Percentiles rank a stretch among this genome's conserved stretches.
phyloP scores from a whole-genome alignment of 371 early-diverging fungal genomes.

The Apophysomyces ossiformis region DNA sequence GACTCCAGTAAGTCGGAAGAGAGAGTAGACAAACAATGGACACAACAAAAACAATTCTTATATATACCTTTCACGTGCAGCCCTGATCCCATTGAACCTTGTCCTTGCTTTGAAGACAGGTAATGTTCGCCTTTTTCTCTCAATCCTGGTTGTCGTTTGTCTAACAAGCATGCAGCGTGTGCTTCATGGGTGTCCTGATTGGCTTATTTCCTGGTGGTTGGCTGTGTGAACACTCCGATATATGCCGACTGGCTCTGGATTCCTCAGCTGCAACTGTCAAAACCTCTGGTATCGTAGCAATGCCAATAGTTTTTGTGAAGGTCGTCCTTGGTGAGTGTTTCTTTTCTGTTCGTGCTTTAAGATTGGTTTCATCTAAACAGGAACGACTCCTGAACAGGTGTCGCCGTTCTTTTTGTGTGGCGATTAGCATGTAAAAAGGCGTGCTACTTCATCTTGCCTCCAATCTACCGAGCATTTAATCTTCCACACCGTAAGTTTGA shows the following conservation, averaged over 20 bases:
- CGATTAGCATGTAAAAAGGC: slow-evolving; percentile 63
- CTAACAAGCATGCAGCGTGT: slow-evolving; percentile 44
- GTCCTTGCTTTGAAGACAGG: slow-evolving; percentile 84
- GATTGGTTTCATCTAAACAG: not conserved
- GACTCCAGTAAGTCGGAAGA: slow-evolving; percentile 54
- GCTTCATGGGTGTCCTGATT: slow-evolving; percentile 72
- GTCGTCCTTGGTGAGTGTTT: slow-evolving; percentile 44
- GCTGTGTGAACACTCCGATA: slow-evolving; percentile 48
- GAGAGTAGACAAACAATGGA: not conserved
- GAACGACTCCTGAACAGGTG: slow-evolving; percentile 34
- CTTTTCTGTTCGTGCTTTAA: too few species aligned
- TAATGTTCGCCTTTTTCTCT: slow-evolving; percentile 9
- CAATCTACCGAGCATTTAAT: slow-evolving; percentile 65
- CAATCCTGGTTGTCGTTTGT: not conserved
- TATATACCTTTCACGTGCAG: slow-evolving; percentile 15
- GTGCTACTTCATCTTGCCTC: slow-evolving; percentile 62
- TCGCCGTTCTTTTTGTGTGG: slow-evolving; percentile 67
- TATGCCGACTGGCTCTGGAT: slow-evolving; percentile 36
- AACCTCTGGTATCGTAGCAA: slow-evolving; percentile 34
- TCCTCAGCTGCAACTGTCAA: slow-evolving; percentile 39
- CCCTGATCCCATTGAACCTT: slow-evolving; percentile 77
- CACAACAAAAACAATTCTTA: not conserved
- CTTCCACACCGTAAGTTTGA: slow-evolving; percentile 63
- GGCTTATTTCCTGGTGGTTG: slow-evolving; percentile 72
- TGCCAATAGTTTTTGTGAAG: slow-evolving; percentile 47